Evolutionary conservation across 352 stramenopile species (phyloP).

Genomic region (Aphanomyces invadans): DNA sequence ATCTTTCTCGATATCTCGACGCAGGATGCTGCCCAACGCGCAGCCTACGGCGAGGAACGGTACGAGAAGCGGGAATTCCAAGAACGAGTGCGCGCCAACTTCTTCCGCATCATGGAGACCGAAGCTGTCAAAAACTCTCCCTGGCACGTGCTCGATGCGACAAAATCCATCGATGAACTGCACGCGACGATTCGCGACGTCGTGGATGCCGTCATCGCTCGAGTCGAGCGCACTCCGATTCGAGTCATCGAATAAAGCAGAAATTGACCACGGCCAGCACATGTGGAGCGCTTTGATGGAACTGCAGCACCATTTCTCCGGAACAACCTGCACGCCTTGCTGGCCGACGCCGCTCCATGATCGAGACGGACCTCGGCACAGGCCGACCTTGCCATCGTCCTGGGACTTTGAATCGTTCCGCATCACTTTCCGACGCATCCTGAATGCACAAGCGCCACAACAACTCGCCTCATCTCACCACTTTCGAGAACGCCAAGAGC

Average conservation of each 20-base stretch:
- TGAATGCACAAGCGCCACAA: too few relatives aligned
- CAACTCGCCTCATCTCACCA: too few relatives aligned
- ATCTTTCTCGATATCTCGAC: constrained; percentile 96
- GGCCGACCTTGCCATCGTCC: too few relatives aligned
- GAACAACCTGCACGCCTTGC: too few relatives aligned
- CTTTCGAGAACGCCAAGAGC: too few relatives aligned
- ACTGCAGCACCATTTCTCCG: too few relatives aligned
- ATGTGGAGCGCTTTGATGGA: neutral
- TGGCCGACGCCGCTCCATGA: too few relatives aligned
- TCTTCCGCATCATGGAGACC: constrained; percentile 37
- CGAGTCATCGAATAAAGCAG: neutral
- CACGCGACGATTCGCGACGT: constrained; percentile 54
- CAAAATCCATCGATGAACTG: constrained; percentile 63
- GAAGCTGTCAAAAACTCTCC: constrained; percentile 22
- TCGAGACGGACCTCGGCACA: too few relatives aligned
- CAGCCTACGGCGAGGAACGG: constrained; percentile 89
- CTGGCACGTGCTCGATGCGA: constrained; percentile 79
- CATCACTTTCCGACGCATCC: too few relatives aligned
- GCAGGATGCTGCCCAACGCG: constrained; percentile 81
- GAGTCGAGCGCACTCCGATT: neutral
- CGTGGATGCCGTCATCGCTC: constrained; percentile 38
- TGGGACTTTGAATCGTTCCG: neutral
- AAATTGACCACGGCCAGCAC: neutral
- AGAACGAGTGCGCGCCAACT: constrained; percentile 73
- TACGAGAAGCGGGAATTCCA: constrained; percentile 89